A percentile compares a stretch with the other conserved stretches of the same genome.
phyloP scores from a whole-genome alignment of 768 basidiomycete species.

The Agrocybe praecox region DNA sequence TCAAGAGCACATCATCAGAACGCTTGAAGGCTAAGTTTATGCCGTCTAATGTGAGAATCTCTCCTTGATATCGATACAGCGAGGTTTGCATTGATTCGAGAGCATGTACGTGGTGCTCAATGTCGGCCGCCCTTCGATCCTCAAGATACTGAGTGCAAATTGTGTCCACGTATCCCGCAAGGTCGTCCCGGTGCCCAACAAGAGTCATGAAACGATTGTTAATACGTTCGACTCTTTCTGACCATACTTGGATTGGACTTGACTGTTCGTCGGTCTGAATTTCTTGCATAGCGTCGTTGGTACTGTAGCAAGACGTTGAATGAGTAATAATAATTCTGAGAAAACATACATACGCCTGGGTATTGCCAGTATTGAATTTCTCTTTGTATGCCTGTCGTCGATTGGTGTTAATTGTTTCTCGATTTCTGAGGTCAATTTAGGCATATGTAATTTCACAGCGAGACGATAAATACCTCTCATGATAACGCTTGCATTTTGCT shows the following conservation, averaged over 20 bases:
- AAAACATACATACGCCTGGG: too few species aligned
- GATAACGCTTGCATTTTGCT: not conserved
- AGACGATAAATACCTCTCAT: not conserved
- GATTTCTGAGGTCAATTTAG: not conserved
- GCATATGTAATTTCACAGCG: not conserved
- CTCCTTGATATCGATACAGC: not conserved
- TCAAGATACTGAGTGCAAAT: not conserved
- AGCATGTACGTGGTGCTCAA: not conserved
- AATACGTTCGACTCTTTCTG: not conserved
- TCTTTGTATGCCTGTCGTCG: not conserved
- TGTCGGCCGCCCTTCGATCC: not conserved
- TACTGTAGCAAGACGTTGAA: too few species aligned
- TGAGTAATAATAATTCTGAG: too few species aligned
- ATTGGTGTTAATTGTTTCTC: not conserved
- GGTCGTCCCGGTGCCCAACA: not conserved
- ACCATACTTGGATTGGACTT: not conserved
- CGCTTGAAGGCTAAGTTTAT: not conserved
- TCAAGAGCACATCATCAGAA: not conserved
- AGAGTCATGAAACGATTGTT: not conserved
- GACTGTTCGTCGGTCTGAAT: too few species aligned
- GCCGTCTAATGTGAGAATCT: not conserved
- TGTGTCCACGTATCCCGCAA: not conserved
- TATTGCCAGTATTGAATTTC: too few species aligned
- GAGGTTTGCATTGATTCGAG: not conserved
- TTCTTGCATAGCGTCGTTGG: too few species aligned